Percentiles rank a stretch among this genome's conserved stretches.
phyloP scores from a whole-genome alignment of 495 filamentous ascomycete species.

The Daldinia concentrica region DNA sequence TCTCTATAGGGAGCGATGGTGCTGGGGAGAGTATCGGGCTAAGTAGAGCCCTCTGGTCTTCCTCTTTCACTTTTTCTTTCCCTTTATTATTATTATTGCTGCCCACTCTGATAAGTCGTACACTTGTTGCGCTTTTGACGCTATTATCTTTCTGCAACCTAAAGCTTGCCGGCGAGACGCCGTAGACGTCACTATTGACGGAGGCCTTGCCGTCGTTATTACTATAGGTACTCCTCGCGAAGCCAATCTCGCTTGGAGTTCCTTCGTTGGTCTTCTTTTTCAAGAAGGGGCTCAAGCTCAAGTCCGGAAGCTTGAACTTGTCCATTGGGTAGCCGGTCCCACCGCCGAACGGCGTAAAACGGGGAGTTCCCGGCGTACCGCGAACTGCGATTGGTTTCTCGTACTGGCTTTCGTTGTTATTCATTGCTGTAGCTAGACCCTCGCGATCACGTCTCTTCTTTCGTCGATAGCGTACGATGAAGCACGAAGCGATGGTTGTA shows the following conservation, averaged over 20 bases:
- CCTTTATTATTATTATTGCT: slow-evolving; percentile 35
- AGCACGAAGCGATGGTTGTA: slow-evolving; percentile 45
- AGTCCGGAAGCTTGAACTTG: slow-evolving; percentile 40
- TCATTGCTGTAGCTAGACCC: slow-evolving; percentile 9
- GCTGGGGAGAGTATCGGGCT: slow-evolving; percentile 21
- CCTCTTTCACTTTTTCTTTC: slow-evolving; percentile 25
- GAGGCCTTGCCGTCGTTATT: neutral
- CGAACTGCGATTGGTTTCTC: slow-evolving; percentile 38
- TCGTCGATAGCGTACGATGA: slow-evolving; percentile 48
- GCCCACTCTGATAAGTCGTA: slow-evolving; percentile 44
- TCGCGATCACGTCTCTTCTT: slow-evolving; percentile 37
- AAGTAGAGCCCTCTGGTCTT: slow-evolving; percentile 19
- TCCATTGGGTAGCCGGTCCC: slow-evolving; percentile 36
- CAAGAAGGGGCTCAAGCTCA: slow-evolving; percentile 28
- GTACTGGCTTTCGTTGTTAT: slow-evolving; percentile 16
- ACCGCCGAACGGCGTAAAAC: slow-evolving; percentile 41
- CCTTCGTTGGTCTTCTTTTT: slow-evolving; percentile 35
- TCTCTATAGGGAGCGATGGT: slow-evolving; percentile 11
- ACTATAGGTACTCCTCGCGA: slow-evolving; percentile 27
- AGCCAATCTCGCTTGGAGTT: slow-evolving; percentile 24
- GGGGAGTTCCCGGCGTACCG: slow-evolving; percentile 27
- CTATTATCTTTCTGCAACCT: slow-evolving; percentile 41
- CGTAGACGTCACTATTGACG: slow-evolving; percentile 25
- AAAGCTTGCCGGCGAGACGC: slow-evolving; percentile 29
- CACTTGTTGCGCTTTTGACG: slow-evolving; percentile 40